Conservation (phyloP, 2,329 filamentous ascomycete species). For the Diaporthe sp. region DNA sequence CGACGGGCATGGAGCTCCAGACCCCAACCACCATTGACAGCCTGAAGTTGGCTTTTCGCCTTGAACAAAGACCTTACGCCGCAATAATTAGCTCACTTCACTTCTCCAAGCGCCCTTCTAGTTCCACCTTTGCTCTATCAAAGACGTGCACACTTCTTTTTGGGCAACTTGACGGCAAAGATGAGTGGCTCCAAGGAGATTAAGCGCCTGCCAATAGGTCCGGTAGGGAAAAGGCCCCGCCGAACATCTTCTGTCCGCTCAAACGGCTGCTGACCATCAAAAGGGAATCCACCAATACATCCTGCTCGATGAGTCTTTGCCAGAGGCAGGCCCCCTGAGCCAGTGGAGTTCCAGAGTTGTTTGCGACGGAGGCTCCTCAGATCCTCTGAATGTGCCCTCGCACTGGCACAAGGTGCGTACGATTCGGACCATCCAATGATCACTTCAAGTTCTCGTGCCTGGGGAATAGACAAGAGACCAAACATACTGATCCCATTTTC, state of each 20-base stretch:
- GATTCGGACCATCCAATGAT: not conserved
- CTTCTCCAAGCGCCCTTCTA: not conserved
- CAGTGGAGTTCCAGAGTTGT: not conserved
- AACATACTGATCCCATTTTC: not conserved
- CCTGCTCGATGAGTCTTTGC: not conserved
- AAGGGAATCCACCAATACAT: not conserved
- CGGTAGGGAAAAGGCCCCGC: not conserved
- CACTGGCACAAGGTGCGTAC: constrained; percentile 4
- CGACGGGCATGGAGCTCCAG: not conserved
- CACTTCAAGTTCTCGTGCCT: not conserved
- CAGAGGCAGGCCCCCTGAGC: not conserved
- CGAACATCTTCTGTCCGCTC: not conserved
- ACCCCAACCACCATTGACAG: not conserved
- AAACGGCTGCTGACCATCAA: not conserved
- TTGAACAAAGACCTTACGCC: not conserved
- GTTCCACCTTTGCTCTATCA: not conserved
- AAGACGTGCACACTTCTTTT: not conserved
- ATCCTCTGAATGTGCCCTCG: not conserved
- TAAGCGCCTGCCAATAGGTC: constrained; percentile 1
- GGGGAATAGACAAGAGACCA: not conserved
- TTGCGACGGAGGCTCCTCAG: not conserved
- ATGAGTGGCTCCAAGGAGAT: not conserved
- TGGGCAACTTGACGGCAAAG: not conserved
- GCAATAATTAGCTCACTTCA: not conserved
- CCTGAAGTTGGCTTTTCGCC: not conserved